Percentiles rank a stretch among this genome's conserved stretches.
phyloP scores from a whole-genome alignment of 495 filamentous ascomycete species.

The Rostrohypoxylon terebratum region DNA sequence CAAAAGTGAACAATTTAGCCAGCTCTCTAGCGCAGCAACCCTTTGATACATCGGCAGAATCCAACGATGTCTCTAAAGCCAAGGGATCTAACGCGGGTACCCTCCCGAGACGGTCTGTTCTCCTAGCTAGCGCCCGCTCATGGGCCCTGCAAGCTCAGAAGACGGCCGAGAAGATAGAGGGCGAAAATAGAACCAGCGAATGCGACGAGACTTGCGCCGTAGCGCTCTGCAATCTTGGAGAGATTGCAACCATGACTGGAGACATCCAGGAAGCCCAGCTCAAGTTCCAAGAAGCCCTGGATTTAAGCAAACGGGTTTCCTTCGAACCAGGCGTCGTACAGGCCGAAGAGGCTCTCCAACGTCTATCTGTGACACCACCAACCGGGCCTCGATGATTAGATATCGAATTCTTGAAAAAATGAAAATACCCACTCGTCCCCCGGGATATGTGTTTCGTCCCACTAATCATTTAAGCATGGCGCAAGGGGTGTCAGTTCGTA shows the following conservation, averaged over 20 bases:
- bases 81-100: constrained; percentile 41
- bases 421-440: neutral
- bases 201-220: constrained; percentile 88
- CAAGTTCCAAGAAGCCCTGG: constrained; percentile 72
- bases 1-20: constrained; percentile 77
- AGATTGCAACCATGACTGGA: constrained; percentile 79
- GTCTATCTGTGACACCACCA: constrained; percentile 49
- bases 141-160: constrained; percentile 47
- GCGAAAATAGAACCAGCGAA: constrained; percentile 73
- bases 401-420: neutral
- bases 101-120: constrained; percentile 60
- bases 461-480: neutral
- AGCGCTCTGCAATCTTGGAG: constrained; percentile 87
- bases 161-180: constrained; percentile 51
- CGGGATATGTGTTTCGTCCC: neutral
- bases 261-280: constrained; percentile 71
- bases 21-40: constrained; percentile 73
- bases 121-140: constrained; percentile 53
- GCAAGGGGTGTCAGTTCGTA: too few relatives aligned
- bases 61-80: constrained; percentile 28
- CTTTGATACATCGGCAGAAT: constrained; percentile 57
- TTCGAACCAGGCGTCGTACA: constrained; percentile 72
- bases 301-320: constrained; percentile 69
- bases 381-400: constrained; percentile 17
- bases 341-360: constrained; percentile 68